Conservation (phyloP, 768 basidiomycete species). For the Pisolithus microcarpus region DNA sequence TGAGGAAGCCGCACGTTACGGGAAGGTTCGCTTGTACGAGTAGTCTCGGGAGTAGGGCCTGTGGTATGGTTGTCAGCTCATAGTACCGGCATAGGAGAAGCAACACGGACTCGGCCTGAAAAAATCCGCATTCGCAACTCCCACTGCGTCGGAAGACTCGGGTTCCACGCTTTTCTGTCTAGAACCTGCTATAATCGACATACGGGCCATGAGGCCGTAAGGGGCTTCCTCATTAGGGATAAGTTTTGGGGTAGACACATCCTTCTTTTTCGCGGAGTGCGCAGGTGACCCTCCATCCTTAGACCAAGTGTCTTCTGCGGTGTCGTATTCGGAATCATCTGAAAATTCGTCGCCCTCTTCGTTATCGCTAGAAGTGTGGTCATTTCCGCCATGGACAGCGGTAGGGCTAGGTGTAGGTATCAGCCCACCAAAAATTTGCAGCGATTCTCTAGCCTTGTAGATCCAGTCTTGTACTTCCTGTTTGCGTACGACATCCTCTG, state of each 20-base stretch:
- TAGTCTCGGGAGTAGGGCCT: conserved; percentile 38
- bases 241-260: conserved; percentile 33
- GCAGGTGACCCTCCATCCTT: conserved; percentile 24
- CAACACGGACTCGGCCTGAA: conserved; percentile 51
- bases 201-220: conserved; percentile 68
- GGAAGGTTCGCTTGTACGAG: conserved; percentile 32
- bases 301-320: conserved; percentile 16
- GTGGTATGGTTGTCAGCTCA: background rate
- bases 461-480: conserved; percentile 74
- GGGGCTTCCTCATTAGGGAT: conserved; percentile 60
- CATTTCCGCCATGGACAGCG: conserved; percentile 34
- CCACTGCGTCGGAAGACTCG: conserved; percentile 44
- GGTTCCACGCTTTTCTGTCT: conserved; percentile 37
- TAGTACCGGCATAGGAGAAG: background rate
- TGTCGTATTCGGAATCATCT: conserved; percentile 28
- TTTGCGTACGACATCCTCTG: conserved; percentile 28
- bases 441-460: conserved; percentile 59
- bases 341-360: conserved; percentile 34
- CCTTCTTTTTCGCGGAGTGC: conserved; percentile 33
- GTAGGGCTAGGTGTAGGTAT: conserved; percentile 56
- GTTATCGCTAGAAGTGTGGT: conserved; percentile 31
- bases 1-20: conserved; percentile 49
- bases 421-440: conserved; percentile 61
- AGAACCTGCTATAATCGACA: conserved; percentile 43
- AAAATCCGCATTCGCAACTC: conserved; percentile 62